Percentiles rank a stretch among this genome's conserved stretches.
Conservation (phyloP, 2,329 filamentous ascomycete species). For the Trichoderma semiorbis region DNA sequence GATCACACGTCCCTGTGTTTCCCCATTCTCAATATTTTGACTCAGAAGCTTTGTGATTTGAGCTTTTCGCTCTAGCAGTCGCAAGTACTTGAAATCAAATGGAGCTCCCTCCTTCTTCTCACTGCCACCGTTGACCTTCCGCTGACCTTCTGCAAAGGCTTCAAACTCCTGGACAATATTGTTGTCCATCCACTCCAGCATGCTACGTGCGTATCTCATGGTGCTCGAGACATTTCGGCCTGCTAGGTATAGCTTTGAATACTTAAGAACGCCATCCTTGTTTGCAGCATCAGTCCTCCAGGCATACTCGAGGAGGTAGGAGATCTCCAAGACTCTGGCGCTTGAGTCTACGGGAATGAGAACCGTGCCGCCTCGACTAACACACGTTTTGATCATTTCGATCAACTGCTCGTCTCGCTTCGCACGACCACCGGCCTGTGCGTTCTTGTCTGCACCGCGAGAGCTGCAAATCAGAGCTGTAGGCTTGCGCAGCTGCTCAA, state of each 20-base stretch:
- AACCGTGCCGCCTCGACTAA: constrained; percentile 81
- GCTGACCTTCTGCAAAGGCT: constrained; percentile 55
- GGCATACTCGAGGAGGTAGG: constrained; percentile 87
- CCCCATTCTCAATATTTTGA: constrained; percentile 40
- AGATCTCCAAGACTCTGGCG: constrained; percentile 86
- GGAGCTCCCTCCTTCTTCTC: constrained; percentile 63
- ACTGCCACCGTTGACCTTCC: constrained; percentile 44
- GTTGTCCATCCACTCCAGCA: constrained; percentile 99
- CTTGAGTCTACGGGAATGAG: constrained; percentile 93
- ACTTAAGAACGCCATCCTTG: constrained; percentile 49
- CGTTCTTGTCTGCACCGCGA: constrained; percentile 68
- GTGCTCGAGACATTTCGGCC: constrained; percentile 84
- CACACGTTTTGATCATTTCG: constrained; percentile 73
- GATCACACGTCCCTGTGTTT: constrained; percentile 65
- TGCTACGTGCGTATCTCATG: constrained; percentile 85
- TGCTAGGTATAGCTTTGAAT: constrained; percentile 71
- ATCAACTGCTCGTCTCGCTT: constrained; percentile 84
- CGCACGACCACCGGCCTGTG: constrained; percentile 67
- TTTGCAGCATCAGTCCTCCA: constrained; percentile 68
- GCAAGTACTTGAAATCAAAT: constrained; percentile 86
- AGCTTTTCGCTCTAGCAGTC: constrained; percentile 75
- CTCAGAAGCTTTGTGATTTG: constrained; percentile 70
- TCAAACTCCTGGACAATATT: constrained; percentile 91
- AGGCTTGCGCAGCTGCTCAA: constrained; percentile 88
- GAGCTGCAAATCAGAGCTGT: constrained; percentile 93